Evolutionary conservation across 805 yeast genomes (phyloP), one percentile per base, ranked within the genome.

Genomic region (Candida gorgasii): DNA sequence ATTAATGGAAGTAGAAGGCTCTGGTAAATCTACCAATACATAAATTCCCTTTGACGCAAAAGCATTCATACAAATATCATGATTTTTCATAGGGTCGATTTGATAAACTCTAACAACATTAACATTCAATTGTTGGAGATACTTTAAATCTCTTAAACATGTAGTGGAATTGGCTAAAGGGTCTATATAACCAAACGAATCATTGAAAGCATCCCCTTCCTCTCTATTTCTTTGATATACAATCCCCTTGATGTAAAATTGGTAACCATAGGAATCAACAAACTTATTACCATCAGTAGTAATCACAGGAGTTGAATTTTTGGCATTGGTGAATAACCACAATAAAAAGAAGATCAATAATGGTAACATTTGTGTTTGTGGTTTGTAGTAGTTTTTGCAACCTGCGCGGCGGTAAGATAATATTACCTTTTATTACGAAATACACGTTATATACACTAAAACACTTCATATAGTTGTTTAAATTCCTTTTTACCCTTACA

Each of bases 81-180:
- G 98, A 57, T 80, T 72, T 45, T 72, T 67, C 1, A 75, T 63
- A 13, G 92, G 82, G 65, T 90, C 84, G 40, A 92, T 77, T 29
- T 95, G 89, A 58, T 90, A 92, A 1, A 92, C 95, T 57, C 98
- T 78, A 43, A 92, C 70, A 8, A 85, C 80, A 61, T 92, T 92
- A 42, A 93, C 78, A 40, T 79, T 78, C 39, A 90, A 73, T 46
- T 81, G 73, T 44, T 67, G 62, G 45, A 89, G 72, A 59, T 84
- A 83, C n/a, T 89, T 88, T 46, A 90, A 73, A 57, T 92, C 98
- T 57, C 97, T 76, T 50, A 79, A 61, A 67, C 98, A 92, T 2
- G 82, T 69, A 2, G 60, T 66, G 9, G 73, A 67, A 57, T 87
- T 86, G 4, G 89, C 85, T 54, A 92, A 71, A 1, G 97, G 95